Evolutionary conservation across 2,329 filamentous ascomycete species (phyloP).

Genomic region (Xylaria hypoxylon): DNA sequence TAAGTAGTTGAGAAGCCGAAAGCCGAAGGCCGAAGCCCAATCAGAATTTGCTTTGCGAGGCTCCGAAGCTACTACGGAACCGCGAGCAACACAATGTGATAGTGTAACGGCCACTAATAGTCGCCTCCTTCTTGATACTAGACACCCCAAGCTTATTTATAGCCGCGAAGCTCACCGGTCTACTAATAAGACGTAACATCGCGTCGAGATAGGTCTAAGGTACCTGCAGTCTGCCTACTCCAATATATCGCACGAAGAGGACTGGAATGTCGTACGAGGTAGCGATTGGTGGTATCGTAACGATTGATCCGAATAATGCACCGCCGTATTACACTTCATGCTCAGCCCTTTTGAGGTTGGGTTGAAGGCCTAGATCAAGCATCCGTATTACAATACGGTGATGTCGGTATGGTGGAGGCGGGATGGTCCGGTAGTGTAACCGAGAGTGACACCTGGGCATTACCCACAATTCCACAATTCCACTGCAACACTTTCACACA

Average conservation of each 20-base stretch:
- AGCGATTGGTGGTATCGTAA: background rate
- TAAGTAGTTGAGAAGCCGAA: conserved; percentile 18
- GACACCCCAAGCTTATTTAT: background rate
- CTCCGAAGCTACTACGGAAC: background rate
- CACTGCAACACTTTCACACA: conserved; percentile 3
- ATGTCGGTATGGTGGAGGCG: conserved; percentile 21
- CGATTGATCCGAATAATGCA: background rate
- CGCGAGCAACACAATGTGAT: background rate
- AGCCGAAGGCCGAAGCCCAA: conserved; percentile 21
- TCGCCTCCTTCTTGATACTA: background rate
- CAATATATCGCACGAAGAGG: conserved; percentile 1
- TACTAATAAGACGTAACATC: conserved; percentile 1
- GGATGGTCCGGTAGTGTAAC: conserved; percentile 13
- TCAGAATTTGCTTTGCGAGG: background rate
- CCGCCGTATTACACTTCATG: background rate
- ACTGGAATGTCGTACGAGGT: conserved; percentile 7
- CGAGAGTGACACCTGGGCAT: conserved; percentile 2
- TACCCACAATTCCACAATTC: background rate
- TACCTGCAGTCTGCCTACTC: background rate
- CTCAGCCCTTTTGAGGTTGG: conserved; percentile 7
- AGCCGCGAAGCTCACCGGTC: background rate
- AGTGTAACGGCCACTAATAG: background rate
- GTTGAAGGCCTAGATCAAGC: background rate
- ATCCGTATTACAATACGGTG: background rate
- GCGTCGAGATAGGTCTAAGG: background rate